Evolutionary conservation across 2,329 filamentous ascomycete species (phyloP).

Genomic region (Dryadomyces quercus-mongolicae): DNA sequence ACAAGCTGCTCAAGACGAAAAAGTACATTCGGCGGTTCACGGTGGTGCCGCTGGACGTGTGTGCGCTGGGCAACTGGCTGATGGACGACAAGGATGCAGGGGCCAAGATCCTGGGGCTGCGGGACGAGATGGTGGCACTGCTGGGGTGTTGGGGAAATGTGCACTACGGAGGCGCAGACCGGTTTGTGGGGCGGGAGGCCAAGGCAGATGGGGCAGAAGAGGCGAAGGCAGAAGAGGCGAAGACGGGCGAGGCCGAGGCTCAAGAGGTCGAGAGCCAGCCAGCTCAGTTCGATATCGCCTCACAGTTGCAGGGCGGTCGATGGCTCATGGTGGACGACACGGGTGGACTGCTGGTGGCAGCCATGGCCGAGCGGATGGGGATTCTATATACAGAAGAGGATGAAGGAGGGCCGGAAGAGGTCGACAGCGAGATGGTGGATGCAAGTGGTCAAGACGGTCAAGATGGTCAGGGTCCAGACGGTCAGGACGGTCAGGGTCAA

Average conservation of each 20-base stretch:
- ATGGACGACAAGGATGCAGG: slow-evolving; percentile 66
- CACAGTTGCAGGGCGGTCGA: slow-evolving; percentile 25
- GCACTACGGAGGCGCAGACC: slow-evolving; percentile 48
- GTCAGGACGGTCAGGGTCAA: neutral
- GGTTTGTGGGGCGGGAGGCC: slow-evolving; percentile 1
- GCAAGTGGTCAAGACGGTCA: neutral
- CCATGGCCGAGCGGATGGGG: slow-evolving; percentile 81
- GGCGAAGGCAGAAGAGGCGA: slow-evolving; percentile 15
- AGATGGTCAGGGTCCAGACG: neutral
- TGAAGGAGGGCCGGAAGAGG: slow-evolving; percentile 11
- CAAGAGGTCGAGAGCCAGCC: neutral
- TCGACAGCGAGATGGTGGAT: neutral
- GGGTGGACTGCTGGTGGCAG: slow-evolving; percentile 67
- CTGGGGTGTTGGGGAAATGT: slow-evolving; percentile 85
- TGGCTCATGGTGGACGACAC: slow-evolving; percentile 85
- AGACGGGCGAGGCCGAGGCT: neutral
- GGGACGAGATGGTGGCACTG: slow-evolving; percentile 72
- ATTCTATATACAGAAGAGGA: slow-evolving; percentile 46
- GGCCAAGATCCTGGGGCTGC: slow-evolving; percentile 68
- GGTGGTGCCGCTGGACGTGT: slow-evolving; percentile 70
- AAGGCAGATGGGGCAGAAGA: slow-evolving; percentile 9
- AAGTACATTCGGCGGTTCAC: slow-evolving; percentile 89
- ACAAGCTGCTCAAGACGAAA: slow-evolving; percentile 84
- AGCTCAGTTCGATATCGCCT: neutral
- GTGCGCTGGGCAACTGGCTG: slow-evolving; percentile 63